Conservation (phyloP, 192 early-diverging fungal genomes). For the Coemansia sp. region DNA sequence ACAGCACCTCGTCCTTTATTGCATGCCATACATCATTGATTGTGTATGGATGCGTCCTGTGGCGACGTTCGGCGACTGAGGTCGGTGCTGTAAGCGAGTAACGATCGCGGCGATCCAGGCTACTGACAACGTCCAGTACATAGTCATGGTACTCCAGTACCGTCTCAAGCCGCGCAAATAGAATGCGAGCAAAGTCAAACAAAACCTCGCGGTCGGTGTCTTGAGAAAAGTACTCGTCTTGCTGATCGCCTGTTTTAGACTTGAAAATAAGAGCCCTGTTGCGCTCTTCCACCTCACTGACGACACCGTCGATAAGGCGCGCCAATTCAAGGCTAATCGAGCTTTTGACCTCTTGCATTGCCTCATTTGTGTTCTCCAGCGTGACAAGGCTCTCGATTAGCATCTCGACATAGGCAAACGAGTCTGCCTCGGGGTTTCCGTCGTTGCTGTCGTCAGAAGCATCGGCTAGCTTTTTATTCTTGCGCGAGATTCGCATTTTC, state of each 20-base stretch:
- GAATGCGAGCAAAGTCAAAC: slow-evolving; percentile 71
- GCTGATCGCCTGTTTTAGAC: slow-evolving; percentile 35
- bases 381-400: slow-evolving; percentile 68
- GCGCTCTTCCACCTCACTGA: slow-evolving; percentile 73
- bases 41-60: slow-evolving; percentile 27
- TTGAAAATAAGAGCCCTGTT: slow-evolving; percentile 49
- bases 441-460: slow-evolving; percentile 36
- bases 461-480: slow-evolving; percentile 23
- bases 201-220: slow-evolving; percentile 68
- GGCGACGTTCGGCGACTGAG: neutral
- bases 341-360: slow-evolving; percentile 66
- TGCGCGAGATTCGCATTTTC: slow-evolving; percentile 47
- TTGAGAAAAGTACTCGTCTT: slow-evolving; percentile 45
- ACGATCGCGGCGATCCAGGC: slow-evolving; percentile 50
- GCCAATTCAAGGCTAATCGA: slow-evolving; percentile 69
- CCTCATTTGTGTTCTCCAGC: slow-evolving; percentile 44
- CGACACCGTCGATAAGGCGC: slow-evolving; percentile 70
- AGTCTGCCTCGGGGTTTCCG: slow-evolving; percentile 73
- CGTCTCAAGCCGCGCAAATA: slow-evolving; percentile 74
- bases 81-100: slow-evolving; percentile 26
- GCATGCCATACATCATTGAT: slow-evolving; percentile 54
- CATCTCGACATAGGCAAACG: slow-evolving; percentile 75
- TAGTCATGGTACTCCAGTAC: slow-evolving; percentile 74
- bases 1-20: slow-evolving; percentile 49
- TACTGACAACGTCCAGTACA: slow-evolving; percentile 62